Conservation (phyloP, 2,329 filamentous ascomycete genomes). For the Massarina eburnea region DNA sequence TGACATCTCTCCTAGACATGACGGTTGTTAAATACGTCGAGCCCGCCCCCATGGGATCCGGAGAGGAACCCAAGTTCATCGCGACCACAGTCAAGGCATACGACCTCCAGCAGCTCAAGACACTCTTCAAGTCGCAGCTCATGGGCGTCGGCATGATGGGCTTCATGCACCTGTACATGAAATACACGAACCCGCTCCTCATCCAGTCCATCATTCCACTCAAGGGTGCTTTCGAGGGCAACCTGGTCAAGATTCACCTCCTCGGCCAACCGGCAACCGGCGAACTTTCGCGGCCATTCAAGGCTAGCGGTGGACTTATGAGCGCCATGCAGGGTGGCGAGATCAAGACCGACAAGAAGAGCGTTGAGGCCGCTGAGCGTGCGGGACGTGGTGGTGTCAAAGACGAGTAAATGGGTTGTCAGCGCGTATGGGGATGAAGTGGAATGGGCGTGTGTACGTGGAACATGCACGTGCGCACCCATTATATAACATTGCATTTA, state of each 20-base stretch:
- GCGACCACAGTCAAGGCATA: conserved; percentile 97
- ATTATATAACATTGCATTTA: too few species aligned
- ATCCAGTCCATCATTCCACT: conserved; percentile 98
- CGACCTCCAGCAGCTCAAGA: conserved; percentile 82
- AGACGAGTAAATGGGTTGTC: conserved; percentile 48
- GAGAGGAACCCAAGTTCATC: conserved; percentile 92
- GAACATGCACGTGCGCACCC: neutral
- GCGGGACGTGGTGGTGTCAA: conserved; percentile 54
- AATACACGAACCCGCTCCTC: conserved; percentile 98
- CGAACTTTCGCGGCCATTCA: conserved; percentile 95
- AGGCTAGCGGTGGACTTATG: conserved; percentile 81
- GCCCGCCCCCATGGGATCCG: conserved; percentile 87
- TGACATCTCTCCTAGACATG: conserved; percentile 65
- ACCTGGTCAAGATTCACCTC: conserved; percentile 93
- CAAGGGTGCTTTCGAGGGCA: conserved; percentile 93
- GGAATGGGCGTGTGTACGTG: neutral
- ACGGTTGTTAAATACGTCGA: conserved; percentile 99
- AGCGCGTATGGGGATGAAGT: neutral
- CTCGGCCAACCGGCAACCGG: conserved; percentile 83
- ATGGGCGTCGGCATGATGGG: conserved; percentile 98
- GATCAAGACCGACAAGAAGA: conserved; percentile 78
- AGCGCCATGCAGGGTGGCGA: conserved; percentile 70
- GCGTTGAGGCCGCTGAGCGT: conserved; percentile 55
- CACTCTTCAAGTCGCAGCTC: conserved; percentile 83
- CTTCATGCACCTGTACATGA: conserved; percentile 98